A percentile compares a stretch with the other conserved stretches of the same genome.
phyloP scores from a whole-genome alignment of 148 eudicot genomes.

The Selenicereus undatus region DNA sequence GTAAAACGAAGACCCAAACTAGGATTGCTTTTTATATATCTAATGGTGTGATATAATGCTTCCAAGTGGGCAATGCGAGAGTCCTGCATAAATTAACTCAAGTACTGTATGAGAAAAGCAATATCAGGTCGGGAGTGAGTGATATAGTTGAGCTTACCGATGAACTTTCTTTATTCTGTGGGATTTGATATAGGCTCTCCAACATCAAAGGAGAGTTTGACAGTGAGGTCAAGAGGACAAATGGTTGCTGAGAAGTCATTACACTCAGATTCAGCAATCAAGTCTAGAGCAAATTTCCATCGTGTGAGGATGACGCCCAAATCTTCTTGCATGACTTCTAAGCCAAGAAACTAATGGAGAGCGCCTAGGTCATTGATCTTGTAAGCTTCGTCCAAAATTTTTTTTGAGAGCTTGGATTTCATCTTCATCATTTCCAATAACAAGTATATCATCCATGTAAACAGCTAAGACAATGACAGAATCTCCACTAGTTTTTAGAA shows the following conservation, averaged over 20 bases:
- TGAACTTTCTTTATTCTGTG: too few species aligned
- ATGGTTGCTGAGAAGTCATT: too few species aligned
- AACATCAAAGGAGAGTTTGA: neutral
- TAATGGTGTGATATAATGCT: neutral
- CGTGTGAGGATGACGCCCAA: neutral
- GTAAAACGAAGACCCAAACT: neutral
- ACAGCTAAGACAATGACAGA: neutral
- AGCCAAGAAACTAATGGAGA: neutral
- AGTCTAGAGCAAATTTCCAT: neutral
- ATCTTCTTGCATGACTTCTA: neutral
- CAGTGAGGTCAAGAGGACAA: neutral
- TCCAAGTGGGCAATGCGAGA: neutral
- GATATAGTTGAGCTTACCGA: neutral
- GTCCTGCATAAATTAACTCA: too few species aligned
- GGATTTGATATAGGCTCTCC: neutral
- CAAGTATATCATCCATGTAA: neutral
- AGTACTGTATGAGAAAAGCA: neutral
- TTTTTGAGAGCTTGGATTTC: neutral
- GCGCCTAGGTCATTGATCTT: neutral
- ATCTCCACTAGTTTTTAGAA: neutral
- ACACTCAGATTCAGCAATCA: neutral
- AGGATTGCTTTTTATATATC: neutral
- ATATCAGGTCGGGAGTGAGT: neutral
- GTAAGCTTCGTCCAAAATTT: neutral
- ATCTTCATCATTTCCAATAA: neutral